Conservation (phyloP, 768 basidiomycete species). For the Mycena vitilis region DNA sequence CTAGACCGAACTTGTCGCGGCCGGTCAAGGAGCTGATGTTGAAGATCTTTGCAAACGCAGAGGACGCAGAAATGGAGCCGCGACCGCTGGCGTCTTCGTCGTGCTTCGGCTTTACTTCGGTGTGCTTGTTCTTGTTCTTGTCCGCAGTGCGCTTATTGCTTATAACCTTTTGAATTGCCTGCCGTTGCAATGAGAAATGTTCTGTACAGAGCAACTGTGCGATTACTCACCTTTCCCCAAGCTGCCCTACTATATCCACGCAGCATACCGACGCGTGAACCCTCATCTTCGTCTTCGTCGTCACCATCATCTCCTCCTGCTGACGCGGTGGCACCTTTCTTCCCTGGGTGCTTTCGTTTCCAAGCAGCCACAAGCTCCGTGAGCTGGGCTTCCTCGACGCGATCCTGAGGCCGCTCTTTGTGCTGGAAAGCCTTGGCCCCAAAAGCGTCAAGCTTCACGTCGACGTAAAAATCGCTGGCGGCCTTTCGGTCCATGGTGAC, state of each 20-base stretch:
- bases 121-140: neutral
- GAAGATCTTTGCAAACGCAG: neutral
- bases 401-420: slow-evolving; percentile 5
- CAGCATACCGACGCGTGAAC: neutral
- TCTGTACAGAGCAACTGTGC: neutral
- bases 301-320: neutral
- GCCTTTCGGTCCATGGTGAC: neutral
- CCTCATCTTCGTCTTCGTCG: slow-evolving; percentile 9
- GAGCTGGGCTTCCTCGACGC: slow-evolving; percentile 3
- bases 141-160: slow-evolving; percentile 18
- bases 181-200: neutral
- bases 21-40: slow-evolving; percentile 5
- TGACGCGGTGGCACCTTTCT: too few relatives aligned
- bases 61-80: too few relatives aligned
- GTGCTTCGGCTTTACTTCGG: too few relatives aligned
- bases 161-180: slow-evolving; percentile 24
- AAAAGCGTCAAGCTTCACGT: slow-evolving; percentile 20
- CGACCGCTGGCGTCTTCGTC: neutral
- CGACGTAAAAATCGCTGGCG: neutral
- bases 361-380: slow-evolving; percentile 11
- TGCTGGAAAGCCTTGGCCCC: slow-evolving; percentile 25
- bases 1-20: slow-evolving; percentile 17
- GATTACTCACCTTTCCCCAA: slow-evolving; percentile 12
- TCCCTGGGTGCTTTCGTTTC: neutral
- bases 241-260: slow-evolving; percentile 17